Conservation (phyloP, 108 stramenopile genomes). For the Cyclotella atomus region DNA sequence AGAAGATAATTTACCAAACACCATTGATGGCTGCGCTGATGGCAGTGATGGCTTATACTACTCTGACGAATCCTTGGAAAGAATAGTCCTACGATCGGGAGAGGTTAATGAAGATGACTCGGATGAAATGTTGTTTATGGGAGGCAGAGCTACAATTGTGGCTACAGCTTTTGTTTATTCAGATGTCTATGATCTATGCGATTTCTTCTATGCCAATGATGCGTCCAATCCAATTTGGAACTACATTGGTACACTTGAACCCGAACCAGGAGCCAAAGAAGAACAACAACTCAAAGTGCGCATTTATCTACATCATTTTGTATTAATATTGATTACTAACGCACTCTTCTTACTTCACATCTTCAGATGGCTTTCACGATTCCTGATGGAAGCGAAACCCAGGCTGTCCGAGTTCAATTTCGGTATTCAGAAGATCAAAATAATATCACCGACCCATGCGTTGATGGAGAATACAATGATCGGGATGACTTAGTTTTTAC, state of each 20-base stretch:
- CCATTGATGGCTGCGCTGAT: slow-evolving; percentile 27
- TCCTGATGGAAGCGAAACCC: slow-evolving; percentile 4
- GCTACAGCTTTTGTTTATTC: slow-evolving; percentile 10
- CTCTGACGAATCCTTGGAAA: slow-evolving; percentile 30
- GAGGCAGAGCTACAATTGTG: neutral
- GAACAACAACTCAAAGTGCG: too few species aligned
- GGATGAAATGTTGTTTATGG: neutral
- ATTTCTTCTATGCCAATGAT: slow-evolving; percentile 16
- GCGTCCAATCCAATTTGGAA: slow-evolving; percentile 15
- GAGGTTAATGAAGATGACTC: neutral
- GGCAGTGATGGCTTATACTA: slow-evolving; percentile 13
- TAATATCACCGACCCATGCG: neutral
- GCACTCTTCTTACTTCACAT: too few species aligned
- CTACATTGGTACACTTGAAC: slow-evolving; percentile 7
- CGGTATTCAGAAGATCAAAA: neutral
- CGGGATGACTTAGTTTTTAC: slow-evolving; percentile 7
- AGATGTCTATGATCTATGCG: neutral
- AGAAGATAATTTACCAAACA: slow-evolving; percentile 26
- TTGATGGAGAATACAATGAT: slow-evolving; percentile 13
- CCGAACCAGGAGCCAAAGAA: too few species aligned
- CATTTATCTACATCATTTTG: too few species aligned
- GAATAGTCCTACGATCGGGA: slow-evolving; percentile 6
- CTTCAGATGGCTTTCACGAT: slow-evolving; percentile 13
- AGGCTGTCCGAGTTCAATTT: slow-evolving; percentile 21
- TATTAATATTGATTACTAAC: neutral